Conservation (phyloP, 257 asterid species). For the Ehretia macrophylla region DNA sequence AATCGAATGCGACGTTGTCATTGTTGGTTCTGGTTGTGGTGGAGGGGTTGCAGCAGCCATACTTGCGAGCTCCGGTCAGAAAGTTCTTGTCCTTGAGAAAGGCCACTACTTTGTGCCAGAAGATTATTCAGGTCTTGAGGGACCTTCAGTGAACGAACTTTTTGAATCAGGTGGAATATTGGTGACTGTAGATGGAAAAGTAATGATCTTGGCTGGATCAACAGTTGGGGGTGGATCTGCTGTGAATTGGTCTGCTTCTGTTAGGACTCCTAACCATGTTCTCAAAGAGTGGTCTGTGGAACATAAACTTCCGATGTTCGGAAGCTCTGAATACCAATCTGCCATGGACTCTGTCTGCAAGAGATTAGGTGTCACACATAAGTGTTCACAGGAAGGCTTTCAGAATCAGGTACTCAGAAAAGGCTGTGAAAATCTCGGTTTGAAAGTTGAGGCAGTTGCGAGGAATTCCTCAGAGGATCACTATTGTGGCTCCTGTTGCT, state of each 20-base stretch:
- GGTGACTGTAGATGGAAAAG: constrained; percentile 60
- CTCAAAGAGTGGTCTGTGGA: constrained; percentile 70
- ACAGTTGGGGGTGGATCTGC: constrained; percentile 82
- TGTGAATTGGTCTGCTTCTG: constrained; percentile 80
- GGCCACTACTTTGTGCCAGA: constrained; percentile 68
- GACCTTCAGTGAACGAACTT: constrained; percentile 58
- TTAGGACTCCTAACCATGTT: constrained; percentile 66
- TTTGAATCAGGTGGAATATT: constrained; percentile 70
- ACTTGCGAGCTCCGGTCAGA: constrained; percentile 70
- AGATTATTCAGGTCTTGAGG: constrained; percentile 88
- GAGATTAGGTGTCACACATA: constrained; percentile 68
- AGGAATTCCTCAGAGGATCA: constrained; percentile 69
- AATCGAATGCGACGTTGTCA: constrained; percentile 76
- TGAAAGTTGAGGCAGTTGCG: constrained; percentile 45
- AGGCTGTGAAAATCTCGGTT: constrained; percentile 74
- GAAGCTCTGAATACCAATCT: constrained; percentile 43
- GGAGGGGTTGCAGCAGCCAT: constrained; percentile 87
- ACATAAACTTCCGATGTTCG: constrained; percentile 46
- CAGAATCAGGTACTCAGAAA: constrained; percentile 61
- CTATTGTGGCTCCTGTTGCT: constrained; percentile 85
- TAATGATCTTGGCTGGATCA: constrained; percentile 69
- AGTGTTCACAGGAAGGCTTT: constrained; percentile 53
- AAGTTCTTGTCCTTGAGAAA: constrained; percentile 77
- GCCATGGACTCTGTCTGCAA: constrained; percentile 79
- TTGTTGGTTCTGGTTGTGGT: constrained; percentile 89